These are phyloP conservation scores for Allium cepa DNA, from an alignment of 106 monocot species.

Conservation along the genomic window DNA sequence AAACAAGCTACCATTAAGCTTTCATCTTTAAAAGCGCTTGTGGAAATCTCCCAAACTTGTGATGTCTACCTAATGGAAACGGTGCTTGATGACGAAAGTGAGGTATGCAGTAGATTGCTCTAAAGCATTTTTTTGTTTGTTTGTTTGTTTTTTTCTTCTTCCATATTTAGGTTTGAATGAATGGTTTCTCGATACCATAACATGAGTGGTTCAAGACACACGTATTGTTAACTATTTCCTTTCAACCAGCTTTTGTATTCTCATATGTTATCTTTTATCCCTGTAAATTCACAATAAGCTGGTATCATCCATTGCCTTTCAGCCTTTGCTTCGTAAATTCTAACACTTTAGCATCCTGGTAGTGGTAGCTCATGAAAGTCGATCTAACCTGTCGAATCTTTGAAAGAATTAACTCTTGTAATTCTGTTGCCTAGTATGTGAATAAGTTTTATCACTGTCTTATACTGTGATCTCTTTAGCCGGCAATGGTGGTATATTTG, in stretches of 20 bases:
- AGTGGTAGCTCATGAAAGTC: too few species aligned
- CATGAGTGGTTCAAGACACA: too few species aligned
- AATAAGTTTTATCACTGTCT: too few species aligned
- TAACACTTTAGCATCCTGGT: too few species aligned
- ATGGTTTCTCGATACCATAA: not conserved
- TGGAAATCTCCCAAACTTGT: slow-evolving; percentile 56
- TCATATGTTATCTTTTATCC: not conserved
- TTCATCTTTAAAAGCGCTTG: slow-evolving; percentile 58
- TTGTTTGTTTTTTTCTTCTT: not conserved
- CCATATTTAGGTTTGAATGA: not conserved
- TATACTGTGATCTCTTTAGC: too few species aligned
- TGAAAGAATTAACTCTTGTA: too few species aligned
- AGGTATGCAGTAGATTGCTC: slow-evolving; percentile 37
- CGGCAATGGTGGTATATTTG: too few species aligned
- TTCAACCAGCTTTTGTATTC: not conserved
- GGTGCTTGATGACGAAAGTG: slow-evolving; percentile 81
- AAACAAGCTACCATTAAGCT: slow-evolving; percentile 74
- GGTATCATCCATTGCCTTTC: too few species aligned
- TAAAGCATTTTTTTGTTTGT: not conserved
- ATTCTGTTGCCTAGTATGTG: too few species aligned
- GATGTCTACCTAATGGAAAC: slow-evolving; percentile 97
- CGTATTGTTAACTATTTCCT: not conserved
- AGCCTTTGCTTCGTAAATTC: too few species aligned
- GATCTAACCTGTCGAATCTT: too few species aligned
- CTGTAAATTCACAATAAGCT: not conserved